phyloP scores from a whole-genome alignment of 169 alveolate genomes.

The Plasmodium knowlesi region DNA sequence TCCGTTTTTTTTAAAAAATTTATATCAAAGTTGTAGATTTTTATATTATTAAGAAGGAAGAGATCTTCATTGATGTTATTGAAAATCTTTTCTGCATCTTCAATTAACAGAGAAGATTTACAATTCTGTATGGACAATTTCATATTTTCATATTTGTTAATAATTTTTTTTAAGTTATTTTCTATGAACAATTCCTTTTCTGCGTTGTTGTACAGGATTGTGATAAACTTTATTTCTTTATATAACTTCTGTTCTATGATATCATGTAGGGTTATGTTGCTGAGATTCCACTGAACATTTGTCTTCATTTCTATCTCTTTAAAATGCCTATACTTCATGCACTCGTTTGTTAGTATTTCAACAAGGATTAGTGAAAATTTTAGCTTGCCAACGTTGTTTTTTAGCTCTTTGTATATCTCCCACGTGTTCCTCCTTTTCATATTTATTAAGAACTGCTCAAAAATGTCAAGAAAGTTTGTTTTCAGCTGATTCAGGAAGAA shows the following conservation, averaged over 20 bases:
- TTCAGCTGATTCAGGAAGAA: conserved; percentile 48
- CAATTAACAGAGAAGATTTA: conserved; percentile 29
- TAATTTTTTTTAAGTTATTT: conserved; percentile 62
- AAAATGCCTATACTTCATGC: conserved; percentile 69
- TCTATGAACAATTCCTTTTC: conserved; percentile 68
- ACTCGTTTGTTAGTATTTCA: conserved; percentile 69
- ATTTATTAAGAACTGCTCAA: conserved; percentile 57
- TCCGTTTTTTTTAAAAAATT: conserved; percentile 85
- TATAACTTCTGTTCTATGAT: conserved; percentile 66
- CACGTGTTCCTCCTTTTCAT: conserved; percentile 60
- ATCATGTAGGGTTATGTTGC: conserved; percentile 60
- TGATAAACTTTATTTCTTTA: conserved; percentile 61
- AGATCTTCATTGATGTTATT: conserved; percentile 71
- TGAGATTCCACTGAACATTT: conserved; percentile 50
- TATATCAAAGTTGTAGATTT: conserved; percentile 73
- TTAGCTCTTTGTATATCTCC: conserved; percentile 74
- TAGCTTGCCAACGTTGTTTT: conserved; percentile 68
- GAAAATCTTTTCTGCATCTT: conserved; percentile 39
- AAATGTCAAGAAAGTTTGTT: conserved; percentile 34
- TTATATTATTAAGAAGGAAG: conserved; percentile 67
- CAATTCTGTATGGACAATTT: conserved; percentile 21
- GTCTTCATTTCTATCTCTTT: conserved; percentile 70
- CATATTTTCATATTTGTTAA: conserved; percentile 67
- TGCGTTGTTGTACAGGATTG: conserved; percentile 60
- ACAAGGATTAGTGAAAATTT: conserved; percentile 67